These are phyloP conservation scores for Cryptosporidium sp. DNA, from an alignment of 169 alveolate species.

Conservation along the genomic window DNA sequence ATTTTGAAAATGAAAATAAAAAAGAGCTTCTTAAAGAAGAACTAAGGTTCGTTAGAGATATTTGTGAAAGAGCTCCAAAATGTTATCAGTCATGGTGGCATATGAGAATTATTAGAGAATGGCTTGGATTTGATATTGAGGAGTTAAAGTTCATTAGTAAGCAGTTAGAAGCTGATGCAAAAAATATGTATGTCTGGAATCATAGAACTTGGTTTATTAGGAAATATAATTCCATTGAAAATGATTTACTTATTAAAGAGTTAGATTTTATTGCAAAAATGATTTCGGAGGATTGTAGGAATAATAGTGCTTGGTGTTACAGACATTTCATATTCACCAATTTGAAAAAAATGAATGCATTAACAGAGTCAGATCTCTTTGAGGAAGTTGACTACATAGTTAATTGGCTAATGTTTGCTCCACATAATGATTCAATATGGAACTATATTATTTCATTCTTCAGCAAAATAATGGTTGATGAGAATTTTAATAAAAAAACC, in stretches of 20 bases:
- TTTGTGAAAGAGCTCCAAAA: constrained; percentile 40
- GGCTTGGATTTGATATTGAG: constrained; percentile 55
- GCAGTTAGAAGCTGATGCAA: constrained; percentile 21
- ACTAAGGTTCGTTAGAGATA: constrained; percentile 13
- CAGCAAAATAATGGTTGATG: constrained; percentile 34
- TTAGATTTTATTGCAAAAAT: constrained; percentile 11
- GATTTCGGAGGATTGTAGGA: constrained; percentile 52
- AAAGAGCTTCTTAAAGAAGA: constrained; percentile 11
- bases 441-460: constrained; percentile 43
- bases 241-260: constrained; percentile 8
- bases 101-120: constrained; percentile 39
- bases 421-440: constrained; percentile 64
- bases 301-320: constrained; percentile 72
- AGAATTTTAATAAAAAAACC: background rate
- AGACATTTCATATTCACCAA: constrained; percentile 27
- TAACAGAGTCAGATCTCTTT: constrained; percentile 14
- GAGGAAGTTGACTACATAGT: constrained; percentile 43
- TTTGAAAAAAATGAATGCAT: background rate
- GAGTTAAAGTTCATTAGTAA: constrained; percentile 20
- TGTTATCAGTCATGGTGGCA: constrained; percentile 74
- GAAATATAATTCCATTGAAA: background rate
- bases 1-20: background rate
- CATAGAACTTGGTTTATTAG: constrained; percentile 66
- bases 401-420: constrained; percentile 41
- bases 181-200: constrained; percentile 61